phyloP scores from a whole-genome alignment of 2,329 filamentous ascomycete species.

The Aspergillus latus region DNA sequence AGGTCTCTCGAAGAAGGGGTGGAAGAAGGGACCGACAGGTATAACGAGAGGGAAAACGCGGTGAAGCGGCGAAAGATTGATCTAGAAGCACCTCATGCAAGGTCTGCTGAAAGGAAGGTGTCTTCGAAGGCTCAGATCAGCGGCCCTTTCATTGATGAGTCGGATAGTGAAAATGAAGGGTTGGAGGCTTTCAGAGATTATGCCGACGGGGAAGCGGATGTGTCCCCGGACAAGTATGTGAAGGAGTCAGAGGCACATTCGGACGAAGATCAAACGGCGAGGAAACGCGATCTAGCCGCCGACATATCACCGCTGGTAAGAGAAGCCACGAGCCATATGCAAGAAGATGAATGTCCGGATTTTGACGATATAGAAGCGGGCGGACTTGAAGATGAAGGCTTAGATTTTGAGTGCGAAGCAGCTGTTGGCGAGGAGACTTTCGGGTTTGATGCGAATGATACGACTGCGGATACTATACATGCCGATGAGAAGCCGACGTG shows the following conservation, averaged over 20 bases:
- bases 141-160: constrained; percentile 46
- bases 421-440: constrained; percentile 29
- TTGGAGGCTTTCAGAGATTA: constrained; percentile 28
- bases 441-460: constrained; percentile 24
- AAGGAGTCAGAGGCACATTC: background rate
- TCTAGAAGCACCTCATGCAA: constrained; percentile 1
- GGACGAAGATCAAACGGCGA: constrained; percentile 12
- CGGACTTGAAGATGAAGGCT: constrained; percentile 59
- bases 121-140: constrained; percentile 14
- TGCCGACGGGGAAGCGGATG: constrained; percentile 12
- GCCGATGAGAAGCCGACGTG: constrained; percentile 51
- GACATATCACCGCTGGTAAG: constrained; percentile 47
- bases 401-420: constrained; percentile 61
- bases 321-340: constrained; percentile 50
- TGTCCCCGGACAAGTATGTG: background rate
- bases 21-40: constrained; percentile 23
- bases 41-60: constrained; percentile 33
- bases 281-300: constrained; percentile 23
- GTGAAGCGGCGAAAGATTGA: constrained; percentile 38
- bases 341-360: constrained; percentile 51
- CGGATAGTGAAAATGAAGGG: constrained; percentile 56
- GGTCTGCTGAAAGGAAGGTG: background rate
- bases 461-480: constrained; percentile 21
- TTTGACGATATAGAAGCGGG: constrained; percentile 59
- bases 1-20: background rate